Conservation (phyloP, 208 protist species). For the Lotmaria passim region DNA sequence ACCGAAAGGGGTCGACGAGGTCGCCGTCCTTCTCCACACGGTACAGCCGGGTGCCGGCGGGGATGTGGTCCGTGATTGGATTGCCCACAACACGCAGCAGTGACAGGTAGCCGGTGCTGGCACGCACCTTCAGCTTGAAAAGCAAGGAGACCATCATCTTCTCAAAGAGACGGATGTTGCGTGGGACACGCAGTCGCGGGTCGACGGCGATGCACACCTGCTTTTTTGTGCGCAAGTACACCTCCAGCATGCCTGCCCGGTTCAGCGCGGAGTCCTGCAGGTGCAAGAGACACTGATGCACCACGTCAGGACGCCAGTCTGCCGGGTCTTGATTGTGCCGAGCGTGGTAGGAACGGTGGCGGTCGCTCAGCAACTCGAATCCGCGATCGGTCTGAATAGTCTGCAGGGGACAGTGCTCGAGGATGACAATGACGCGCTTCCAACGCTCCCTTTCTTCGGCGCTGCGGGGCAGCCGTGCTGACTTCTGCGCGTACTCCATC, state of each 20-base stretch:
- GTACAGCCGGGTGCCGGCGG: constrained; percentile 76
- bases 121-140: constrained; percentile 97
- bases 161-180: constrained; percentile 98
- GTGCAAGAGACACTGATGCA: constrained; percentile 98
- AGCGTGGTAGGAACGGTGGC: constrained; percentile 94
- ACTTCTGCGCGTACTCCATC: constrained; percentile 89
- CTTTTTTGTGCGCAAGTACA: constrained; percentile 97
- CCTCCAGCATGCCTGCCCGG: constrained; percentile 96
- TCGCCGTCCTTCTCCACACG: constrained; percentile 89
- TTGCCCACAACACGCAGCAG: constrained; percentile 99
- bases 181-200: constrained; percentile 97
- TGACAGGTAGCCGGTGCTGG: constrained; percentile 84
- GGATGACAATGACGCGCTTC: constrained; percentile 94
- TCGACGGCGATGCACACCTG: constrained; percentile 96
- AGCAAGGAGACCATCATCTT: constrained; percentile 99
- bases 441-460: constrained; percentile 87
- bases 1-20: constrained; percentile 68
- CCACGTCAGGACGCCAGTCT: constrained; percentile 98
- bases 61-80: constrained; percentile 98
- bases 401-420: constrained; percentile 95
- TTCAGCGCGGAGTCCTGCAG: constrained; percentile 99
- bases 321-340: constrained; percentile 94
- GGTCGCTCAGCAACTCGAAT: constrained; percentile 98
- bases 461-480: constrained; percentile 82
- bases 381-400: constrained; percentile 93